Evolutionary conservation across 148 eudicot genomes (phyloP).

Genomic region (Cornus suecica): DNA sequence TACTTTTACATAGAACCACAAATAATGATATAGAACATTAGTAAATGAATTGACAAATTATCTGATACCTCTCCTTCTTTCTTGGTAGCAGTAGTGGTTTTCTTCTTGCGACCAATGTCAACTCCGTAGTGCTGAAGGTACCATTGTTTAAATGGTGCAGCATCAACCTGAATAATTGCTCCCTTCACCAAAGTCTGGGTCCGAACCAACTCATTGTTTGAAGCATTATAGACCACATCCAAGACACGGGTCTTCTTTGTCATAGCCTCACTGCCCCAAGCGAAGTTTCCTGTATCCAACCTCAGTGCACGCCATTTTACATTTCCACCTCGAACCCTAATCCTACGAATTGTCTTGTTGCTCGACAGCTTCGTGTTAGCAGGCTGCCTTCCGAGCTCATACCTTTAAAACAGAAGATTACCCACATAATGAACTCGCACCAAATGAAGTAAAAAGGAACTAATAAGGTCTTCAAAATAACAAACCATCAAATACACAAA

Average conservation of each 20-base stretch:
- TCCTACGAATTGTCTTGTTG: slow-evolving; percentile 75
- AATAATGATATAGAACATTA: not conserved
- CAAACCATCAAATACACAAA: not conserved
- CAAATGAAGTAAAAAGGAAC: not conserved
- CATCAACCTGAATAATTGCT: slow-evolving; percentile 88
- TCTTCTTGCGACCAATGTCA: slow-evolving; percentile 81
- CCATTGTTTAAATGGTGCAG: slow-evolving; percentile 86
- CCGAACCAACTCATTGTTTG: slow-evolving; percentile 88
- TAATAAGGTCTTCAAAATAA: not conserved
- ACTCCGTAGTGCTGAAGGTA: slow-evolving; percentile 83
- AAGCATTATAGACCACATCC: slow-evolving; percentile 86
- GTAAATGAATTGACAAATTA: not conserved
- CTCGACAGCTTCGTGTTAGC: slow-evolving; percentile 83
- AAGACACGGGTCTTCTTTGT: slow-evolving; percentile 71
- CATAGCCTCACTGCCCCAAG: slow-evolving; percentile 85
- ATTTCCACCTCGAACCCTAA: slow-evolving; percentile 82
- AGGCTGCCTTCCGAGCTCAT: slow-evolving; percentile 91
- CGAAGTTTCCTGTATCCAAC: slow-evolving; percentile 84
- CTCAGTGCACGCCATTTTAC: slow-evolving; percentile 90
- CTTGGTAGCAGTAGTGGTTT: slow-evolving; percentile 48
- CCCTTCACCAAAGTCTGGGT: slow-evolving; percentile 84
- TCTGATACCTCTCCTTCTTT: slow-evolving; percentile 71
- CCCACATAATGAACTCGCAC: not conserved
- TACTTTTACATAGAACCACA: not conserved
- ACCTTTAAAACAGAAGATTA: slow-evolving; percentile 34